Base-by-base conservation (phyloP, 352 stramenopile species). In the Globisporangium apiculatum region DNA sequence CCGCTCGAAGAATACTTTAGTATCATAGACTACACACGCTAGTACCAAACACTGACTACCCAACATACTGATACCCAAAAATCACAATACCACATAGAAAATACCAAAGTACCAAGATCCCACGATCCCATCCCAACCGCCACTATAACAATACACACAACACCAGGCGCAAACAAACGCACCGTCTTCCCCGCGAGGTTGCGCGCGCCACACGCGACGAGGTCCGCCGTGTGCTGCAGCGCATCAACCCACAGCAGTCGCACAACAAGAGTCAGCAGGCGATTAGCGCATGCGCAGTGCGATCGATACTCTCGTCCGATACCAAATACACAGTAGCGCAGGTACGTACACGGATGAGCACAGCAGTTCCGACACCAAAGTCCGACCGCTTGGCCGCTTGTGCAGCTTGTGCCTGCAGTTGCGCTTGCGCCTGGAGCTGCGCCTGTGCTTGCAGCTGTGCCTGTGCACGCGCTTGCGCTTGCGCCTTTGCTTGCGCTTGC, bases 141-240 rank as follows among this genome's bases (percentile, higher is more conserved):
- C 24, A 31, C 24, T 31, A 31, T 3, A 31, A 31, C 24, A 31
- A 31, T 31, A 3, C 24, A 31, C 1, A 31, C 24, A 31, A 31
- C 24, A 31, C 24, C 24, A 31, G 24, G 2, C 24, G 24, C 1
- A 31, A 31, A 31, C 24, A 31, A 31, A 38, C 47, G 38, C 62
- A 80, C 72, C 68, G 69, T 83, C 49, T 91, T 91, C 15, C 79
- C 77, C 1, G 81, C 79, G 41, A 91, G 64, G 60, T 89, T 87
- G 4, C 77, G 73, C n/a, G 77, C 79, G 50, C 82, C 82, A 60
- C 79, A 91, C 0, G 82, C 79, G 18, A 91, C 69, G 12, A 91
- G 65, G 57, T 91, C 82, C 0, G 77, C 69, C 15, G 82, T 89
- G 67, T 80, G 79, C 82, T 91, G 51, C n/a, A n/a, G n/a, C n/a